Conservation (phyloP, 805 yeast species). For the Dipodascopsis uninucleata region DNA sequence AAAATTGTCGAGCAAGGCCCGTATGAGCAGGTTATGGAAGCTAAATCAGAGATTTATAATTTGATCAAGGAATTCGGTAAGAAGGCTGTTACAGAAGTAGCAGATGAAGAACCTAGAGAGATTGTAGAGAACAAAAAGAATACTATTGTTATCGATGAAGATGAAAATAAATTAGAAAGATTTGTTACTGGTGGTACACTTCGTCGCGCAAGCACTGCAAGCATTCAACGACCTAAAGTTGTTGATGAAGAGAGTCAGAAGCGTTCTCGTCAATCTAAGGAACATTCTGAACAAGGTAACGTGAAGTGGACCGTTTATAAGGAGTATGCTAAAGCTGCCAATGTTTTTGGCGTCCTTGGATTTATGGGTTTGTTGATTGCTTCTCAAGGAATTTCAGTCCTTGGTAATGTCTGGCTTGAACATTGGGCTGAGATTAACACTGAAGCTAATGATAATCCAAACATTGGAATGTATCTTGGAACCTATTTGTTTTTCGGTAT, state of each 20-base stretch:
- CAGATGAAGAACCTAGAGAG: slow-evolving; percentile 7
- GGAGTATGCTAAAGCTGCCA: slow-evolving; percentile 86
- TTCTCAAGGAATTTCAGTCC: slow-evolving; percentile 30
- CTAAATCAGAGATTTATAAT: slow-evolving; percentile 24
- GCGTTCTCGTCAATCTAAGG: slow-evolving; percentile 44
- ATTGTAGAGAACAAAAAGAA: slow-evolving; percentile 4
- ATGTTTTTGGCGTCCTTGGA: slow-evolving; percentile 58
- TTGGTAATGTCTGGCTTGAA: slow-evolving; percentile 86
- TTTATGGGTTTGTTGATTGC: slow-evolving; percentile 51
- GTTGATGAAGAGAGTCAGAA: slow-evolving; percentile 29
- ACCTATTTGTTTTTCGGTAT: slow-evolving; percentile 75
- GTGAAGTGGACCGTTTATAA: slow-evolving; percentile 84
- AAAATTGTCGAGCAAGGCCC: slow-evolving; percentile 39
- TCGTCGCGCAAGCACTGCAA: slow-evolving; percentile 63
- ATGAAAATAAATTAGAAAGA: slow-evolving; percentile 17
- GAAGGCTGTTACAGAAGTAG: slow-evolving; percentile 20
- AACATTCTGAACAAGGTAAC: slow-evolving; percentile 87
- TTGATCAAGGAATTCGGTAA: slow-evolving; percentile 30
- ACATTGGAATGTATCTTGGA: slow-evolving; percentile 65
- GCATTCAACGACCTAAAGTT: slow-evolving; percentile 42
- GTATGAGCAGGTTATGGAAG: slow-evolving; percentile 30
- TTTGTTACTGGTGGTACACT: slow-evolving; percentile 35
- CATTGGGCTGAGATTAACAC: slow-evolving; percentile 95
- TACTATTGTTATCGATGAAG: neutral
- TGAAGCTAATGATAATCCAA: slow-evolving; percentile 62